Conservation (phyloP, 768 basidiomycete species). For the Pulveroboletus sp. region DNA sequence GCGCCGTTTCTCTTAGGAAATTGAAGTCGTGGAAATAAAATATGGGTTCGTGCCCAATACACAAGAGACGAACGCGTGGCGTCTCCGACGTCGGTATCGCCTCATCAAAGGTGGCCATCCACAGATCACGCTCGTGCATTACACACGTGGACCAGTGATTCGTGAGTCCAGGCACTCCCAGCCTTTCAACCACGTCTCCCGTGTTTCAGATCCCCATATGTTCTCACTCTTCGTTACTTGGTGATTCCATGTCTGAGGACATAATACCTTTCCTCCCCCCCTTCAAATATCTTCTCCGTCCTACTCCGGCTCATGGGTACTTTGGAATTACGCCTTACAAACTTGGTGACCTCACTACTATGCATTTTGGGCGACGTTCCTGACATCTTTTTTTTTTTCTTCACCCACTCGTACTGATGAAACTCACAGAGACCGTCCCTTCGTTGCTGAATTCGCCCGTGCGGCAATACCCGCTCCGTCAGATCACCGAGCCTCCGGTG, state of each 20-base stretch:
- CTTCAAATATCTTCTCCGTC: background rate
- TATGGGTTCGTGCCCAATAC: slow-evolving; percentile 71
- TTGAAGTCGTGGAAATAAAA: slow-evolving; percentile 71
- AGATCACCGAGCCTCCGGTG: slow-evolving; percentile 59
- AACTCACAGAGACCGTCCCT: slow-evolving; percentile 51
- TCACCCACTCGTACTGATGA: background rate
- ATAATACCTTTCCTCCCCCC: too few species aligned
- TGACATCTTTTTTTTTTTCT: too few species aligned
- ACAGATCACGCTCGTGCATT: slow-evolving; percentile 72
- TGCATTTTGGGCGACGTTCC: too few species aligned
- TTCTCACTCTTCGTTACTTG: background rate
- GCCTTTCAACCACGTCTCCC: background rate
- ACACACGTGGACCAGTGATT: slow-evolving; percentile 56
- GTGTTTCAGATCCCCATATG: slow-evolving; percentile 19
- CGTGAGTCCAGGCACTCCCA: slow-evolving; percentile 42
- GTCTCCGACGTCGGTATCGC: slow-evolving; percentile 67
- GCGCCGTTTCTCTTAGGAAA: slow-evolving; percentile 44
- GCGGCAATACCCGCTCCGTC: slow-evolving; percentile 67
- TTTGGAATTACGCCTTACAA: background rate
- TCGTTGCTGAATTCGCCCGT: slow-evolving; percentile 55
- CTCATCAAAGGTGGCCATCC: slow-evolving; percentile 69
- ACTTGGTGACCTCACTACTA: too few species aligned
- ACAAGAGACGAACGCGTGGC: slow-evolving; percentile 58
- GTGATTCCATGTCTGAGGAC: too few species aligned
- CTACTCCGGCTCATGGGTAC: background rate